A percentile compares a stretch with the other conserved stretches of the same genome.
Conservation (phyloP, 1,139 yeast species). For the Hyphopichia pseudoburtonii region DNA sequence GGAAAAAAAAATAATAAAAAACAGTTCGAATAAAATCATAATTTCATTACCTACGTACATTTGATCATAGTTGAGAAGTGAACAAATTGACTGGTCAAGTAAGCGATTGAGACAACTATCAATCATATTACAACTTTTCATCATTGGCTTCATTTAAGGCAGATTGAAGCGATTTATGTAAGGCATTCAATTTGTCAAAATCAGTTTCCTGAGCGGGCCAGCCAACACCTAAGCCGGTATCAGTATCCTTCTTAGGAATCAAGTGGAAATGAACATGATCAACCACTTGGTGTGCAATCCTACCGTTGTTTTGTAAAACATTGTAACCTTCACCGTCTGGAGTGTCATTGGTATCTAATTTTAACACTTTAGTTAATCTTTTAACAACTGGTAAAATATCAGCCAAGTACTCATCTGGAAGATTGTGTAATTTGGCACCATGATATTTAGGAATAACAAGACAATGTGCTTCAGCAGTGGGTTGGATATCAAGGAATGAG, state of each 20-base stretch:
- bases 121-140: constrained; percentile 28
- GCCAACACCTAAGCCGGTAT: constrained; percentile 77
- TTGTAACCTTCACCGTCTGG: constrained; percentile 85
- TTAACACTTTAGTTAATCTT: constrained; percentile 73
- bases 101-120: no score
- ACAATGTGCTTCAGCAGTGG: constrained; percentile 85
- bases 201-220: constrained; percentile 90
- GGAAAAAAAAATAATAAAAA: no score
- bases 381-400: constrained; percentile 88
- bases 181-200: constrained; percentile 63
- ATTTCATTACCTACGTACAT: no score
- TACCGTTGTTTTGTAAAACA: constrained; percentile 86
- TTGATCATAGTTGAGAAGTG: no score
- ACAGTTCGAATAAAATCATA: no score
- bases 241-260: constrained; percentile 76
- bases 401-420: constrained; percentile 85
- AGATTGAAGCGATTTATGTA: constrained; percentile 61
- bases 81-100: no score
- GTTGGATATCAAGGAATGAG: constrained; percentile 90
- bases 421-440: constrained; percentile 86
- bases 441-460: constrained; percentile 88
- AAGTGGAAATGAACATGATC: constrained; percentile 96
- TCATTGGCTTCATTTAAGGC: constrained; percentile 40
- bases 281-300: constrained; percentile 90
- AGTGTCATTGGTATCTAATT: constrained; percentile 51